These are phyloP conservation scores for Candida quercuum DNA, from an alignment of 805 yeast species.

Conservation along the genomic window DNA sequence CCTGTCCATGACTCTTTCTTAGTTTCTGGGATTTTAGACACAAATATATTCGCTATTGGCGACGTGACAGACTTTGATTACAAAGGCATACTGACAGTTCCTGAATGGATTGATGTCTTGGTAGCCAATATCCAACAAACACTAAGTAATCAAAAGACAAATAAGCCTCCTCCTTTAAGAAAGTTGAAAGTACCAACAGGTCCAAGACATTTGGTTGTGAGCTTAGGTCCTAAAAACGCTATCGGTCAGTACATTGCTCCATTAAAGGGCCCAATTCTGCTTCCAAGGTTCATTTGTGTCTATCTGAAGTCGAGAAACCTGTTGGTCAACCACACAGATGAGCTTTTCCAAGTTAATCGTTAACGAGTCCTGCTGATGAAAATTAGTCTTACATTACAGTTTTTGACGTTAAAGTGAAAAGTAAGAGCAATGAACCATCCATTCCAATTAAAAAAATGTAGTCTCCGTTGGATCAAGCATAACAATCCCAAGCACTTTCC, in stretches of 20 bases:
- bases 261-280: constrained; percentile 12
- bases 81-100: constrained; percentile 17
- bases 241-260: constrained; percentile 24
- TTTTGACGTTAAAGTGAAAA: too few relatives aligned
- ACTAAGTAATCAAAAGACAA: neutral
- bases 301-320: constrained; percentile 16
- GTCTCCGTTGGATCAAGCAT: too few relatives aligned
- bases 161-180: neutral
- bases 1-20: constrained; percentile 20
- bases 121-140: constrained; percentile 13
- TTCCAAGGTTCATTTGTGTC: constrained; percentile 19
- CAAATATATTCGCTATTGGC: constrained; percentile 30
- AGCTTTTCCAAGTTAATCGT: neutral
- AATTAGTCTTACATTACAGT: too few relatives aligned
- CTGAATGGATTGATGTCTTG: constrained; percentile 12
- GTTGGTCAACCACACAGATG: constrained; percentile 1
- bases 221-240: constrained; percentile 23
- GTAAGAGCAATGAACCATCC: too few relatives aligned
- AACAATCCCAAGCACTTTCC: too few relatives aligned
- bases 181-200: neutral
- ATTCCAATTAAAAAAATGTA: too few relatives aligned
- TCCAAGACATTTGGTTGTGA: constrained; percentile 7
- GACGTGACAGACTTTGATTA: constrained; percentile 23
- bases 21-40: constrained; percentile 10
- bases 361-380: too few relatives aligned